A percentile compares a stretch with the other conserved stretches of the same genome.
phyloP scores from a whole-genome alignment of 441 rosid species.

The Croton laevigatus region DNA sequence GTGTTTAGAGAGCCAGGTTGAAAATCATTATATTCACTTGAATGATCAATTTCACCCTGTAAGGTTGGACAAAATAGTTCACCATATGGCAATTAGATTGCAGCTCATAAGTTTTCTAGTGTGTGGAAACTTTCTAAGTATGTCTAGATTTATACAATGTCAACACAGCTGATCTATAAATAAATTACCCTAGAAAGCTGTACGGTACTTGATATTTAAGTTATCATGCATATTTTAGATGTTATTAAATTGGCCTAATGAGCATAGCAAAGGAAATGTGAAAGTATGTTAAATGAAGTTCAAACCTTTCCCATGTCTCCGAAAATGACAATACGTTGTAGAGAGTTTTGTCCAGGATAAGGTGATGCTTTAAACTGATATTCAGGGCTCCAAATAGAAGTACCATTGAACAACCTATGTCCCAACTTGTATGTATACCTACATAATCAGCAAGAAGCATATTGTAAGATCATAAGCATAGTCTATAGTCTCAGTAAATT shows the following conservation, averaged over 20 bases:
- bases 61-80: conserved; percentile 1
- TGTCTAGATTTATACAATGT: background rate
- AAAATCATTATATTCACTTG: conserved; percentile 60
- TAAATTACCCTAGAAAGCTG: background rate
- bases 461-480: background rate
- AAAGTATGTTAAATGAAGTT: background rate
- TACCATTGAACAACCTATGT: conserved; percentile 52
- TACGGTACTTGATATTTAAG: background rate
- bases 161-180: background rate
- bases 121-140: background rate
- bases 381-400: conserved; percentile 56
- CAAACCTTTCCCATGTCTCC: conserved; percentile 88
- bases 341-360: conserved; percentile 74
- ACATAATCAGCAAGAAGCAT: conserved; percentile 15
- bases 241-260: background rate
- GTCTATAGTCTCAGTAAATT: background rate
- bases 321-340: conserved; percentile 71
- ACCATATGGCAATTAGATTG: background rate
- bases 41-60: conserved; percentile 80
- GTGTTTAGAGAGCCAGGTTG: conserved; percentile 72
- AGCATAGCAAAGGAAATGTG: background rate
- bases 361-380: conserved; percentile 78
- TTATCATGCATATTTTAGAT: background rate
- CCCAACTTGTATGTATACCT: conserved; percentile 78
- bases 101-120: too few relatives aligned